These are phyloP conservation scores for Pseudotsuga menziesii DNA, from an alignment of 75 land plant species.

Conservation along the genomic window DNA sequence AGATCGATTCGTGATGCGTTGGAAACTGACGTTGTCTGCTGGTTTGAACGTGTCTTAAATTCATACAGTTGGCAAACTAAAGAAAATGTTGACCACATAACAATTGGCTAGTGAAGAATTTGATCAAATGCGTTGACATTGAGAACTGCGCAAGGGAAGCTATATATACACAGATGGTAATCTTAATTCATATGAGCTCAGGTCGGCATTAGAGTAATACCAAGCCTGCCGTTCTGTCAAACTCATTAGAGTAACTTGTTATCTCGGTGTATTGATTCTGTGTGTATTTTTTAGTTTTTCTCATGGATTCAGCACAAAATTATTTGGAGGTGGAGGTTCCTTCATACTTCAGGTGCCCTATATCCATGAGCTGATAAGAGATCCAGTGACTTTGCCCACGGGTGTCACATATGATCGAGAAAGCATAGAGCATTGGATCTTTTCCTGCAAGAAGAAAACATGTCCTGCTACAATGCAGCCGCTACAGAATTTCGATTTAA, in stretches of 20 bases:
- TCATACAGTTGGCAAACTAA: no score
- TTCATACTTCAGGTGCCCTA: conserved; percentile 30
- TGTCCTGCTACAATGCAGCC: conserved; percentile 24
- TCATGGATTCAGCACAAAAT: no score
- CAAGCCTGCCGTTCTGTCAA: not conserved
- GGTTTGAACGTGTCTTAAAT: no score
- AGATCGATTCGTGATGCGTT: no score
- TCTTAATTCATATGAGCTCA: no score
- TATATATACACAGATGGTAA: no score
- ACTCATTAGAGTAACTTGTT: not conserved
- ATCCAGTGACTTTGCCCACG: conserved; percentile 25
- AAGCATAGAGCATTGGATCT: conserved; percentile 20
- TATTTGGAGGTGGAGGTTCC: not conserved
- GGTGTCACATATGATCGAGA: conserved; percentile 26
- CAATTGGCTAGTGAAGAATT: no score
- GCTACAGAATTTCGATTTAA: conserved; percentile 5
- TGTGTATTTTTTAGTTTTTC: not conserved
- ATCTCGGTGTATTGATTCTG: not conserved
- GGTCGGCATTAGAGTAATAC: no score
- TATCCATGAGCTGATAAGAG: conserved; percentile 27
- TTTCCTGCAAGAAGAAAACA: conserved; percentile 2
- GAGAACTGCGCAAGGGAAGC: no score
- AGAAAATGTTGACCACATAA: no score
- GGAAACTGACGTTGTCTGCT: no score
- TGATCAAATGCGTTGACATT: no score